Percentiles rank a stretch among this genome's conserved stretches.
Evolutionary conservation across 176 grass and related monocot genomes (phyloP).

Genomic region (Zizania latifolia): DNA sequence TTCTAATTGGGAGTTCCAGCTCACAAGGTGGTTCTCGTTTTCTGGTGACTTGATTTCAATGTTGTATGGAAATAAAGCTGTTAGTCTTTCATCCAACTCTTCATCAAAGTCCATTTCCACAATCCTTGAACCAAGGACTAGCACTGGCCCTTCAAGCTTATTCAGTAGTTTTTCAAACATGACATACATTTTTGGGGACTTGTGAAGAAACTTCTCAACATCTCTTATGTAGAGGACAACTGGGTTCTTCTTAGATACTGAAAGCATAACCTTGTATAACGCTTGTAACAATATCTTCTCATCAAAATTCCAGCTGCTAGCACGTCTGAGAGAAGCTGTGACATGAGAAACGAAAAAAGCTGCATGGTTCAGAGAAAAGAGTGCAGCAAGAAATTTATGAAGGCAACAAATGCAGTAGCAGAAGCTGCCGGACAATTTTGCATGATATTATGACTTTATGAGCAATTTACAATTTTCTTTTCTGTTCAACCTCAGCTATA

Average conservation of each 20-base stretch:
- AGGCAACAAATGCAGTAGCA: background rate
- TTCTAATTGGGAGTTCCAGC: slow-evolving; percentile 84
- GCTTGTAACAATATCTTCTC: slow-evolving; percentile 90
- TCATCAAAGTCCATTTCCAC: slow-evolving; percentile 45
- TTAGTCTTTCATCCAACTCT: slow-evolving; percentile 58
- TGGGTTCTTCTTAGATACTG: slow-evolving; percentile 69
- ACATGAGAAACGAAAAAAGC: slow-evolving; percentile 23
- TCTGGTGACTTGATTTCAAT: slow-evolving; percentile 70
- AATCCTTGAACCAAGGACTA: slow-evolving; percentile 70
- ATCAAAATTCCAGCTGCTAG: slow-evolving; percentile 70
- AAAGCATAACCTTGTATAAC: slow-evolving; percentile 78
- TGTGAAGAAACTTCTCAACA: slow-evolving; percentile 74
- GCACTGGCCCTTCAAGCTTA: slow-evolving; percentile 57
- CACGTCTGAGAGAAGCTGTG: slow-evolving; percentile 54
- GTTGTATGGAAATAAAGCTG: slow-evolving; percentile 58
- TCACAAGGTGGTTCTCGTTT: slow-evolving; percentile 65
- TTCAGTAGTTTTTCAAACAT: slow-evolving; percentile 76
- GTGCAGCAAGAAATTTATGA: background rate
- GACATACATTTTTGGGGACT: slow-evolving; percentile 78
- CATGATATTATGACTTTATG: no score
- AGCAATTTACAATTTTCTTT: background rate
- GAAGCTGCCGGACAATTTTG: background rate
- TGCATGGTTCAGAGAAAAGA: background rate
- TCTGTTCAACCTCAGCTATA: background rate
- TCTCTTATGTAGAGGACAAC: slow-evolving; percentile 90